Percentiles rank a stretch among this genome's conserved stretches.
Evolutionary conservation across 148 eudicot genomes (phyloP).

Genomic region (Amaranthus hypochondriacus): DNA sequence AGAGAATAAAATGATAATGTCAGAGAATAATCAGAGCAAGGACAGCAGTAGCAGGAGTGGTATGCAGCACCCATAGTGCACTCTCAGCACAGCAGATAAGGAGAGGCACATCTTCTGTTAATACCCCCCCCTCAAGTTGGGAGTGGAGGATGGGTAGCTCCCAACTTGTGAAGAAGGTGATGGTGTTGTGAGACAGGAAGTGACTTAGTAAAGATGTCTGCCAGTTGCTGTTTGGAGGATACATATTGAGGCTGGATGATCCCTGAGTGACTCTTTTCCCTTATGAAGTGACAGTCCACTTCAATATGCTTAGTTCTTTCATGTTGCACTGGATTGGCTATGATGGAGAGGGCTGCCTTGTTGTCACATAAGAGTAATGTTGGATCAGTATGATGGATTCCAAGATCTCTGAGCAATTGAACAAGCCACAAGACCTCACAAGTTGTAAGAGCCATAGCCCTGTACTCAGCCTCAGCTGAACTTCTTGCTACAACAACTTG

Average conservation of each 20-base stretch:
- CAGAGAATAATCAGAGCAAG: no score
- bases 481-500: neutral
- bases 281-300: neutral
- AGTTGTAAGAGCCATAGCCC: neutral
- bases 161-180: no score
- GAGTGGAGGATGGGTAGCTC: no score
- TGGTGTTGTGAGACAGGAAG: no score
- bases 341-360: neutral
- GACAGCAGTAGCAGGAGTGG: no score
- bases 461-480: neutral
- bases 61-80: no score
- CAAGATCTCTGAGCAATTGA: neutral
- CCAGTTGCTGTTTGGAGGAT: neutral
- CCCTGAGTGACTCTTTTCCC: neutral
- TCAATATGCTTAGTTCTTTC: conserved; percentile 5
- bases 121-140: neutral
- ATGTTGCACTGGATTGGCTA: conserved; percentile 1
- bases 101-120: no score
- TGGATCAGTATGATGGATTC: neutral
- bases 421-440: neutral
- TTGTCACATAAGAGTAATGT: neutral
- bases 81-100: no score
- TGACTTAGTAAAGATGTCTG: neutral
- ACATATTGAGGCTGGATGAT: neutral
- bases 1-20: no score